phyloP scores from a whole-genome alignment of 768 basidiomycete species.

The Pleurotus pulmonarius region DNA sequence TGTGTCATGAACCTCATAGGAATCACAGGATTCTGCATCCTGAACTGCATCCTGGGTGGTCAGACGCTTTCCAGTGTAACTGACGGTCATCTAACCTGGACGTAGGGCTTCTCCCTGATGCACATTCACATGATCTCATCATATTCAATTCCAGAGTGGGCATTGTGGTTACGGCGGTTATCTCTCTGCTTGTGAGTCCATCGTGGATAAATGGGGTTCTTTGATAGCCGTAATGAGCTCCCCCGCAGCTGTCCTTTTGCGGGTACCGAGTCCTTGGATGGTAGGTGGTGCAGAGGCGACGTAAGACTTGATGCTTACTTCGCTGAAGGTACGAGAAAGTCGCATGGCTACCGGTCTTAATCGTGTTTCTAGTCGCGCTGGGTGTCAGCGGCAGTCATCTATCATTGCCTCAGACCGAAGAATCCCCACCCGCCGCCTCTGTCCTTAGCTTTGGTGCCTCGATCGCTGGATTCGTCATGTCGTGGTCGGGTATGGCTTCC shows the following conservation, averaged over 20 bases:
- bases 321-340: conserved; percentile 48
- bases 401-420: conserved; percentile 24
- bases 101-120: conserved; percentile 17
- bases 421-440: conserved; percentile 35
- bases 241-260: conserved; percentile 51
- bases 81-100: conserved; percentile 24
- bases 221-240: not conserved
- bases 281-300: conserved; percentile 22
- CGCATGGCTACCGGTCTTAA: conserved; percentile 53
- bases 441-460: conserved; percentile 48
- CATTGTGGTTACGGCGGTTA: conserved; percentile 51
- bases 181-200: conserved; percentile 45
- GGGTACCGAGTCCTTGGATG: conserved; percentile 46
- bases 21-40: conserved; percentile 54
- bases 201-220: not conserved
- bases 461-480: conserved; percentile 52
- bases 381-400: conserved; percentile 52
- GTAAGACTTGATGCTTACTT: too few relatives aligned
- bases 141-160: conserved; percentile 30
- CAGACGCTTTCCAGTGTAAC: conserved; percentile 29
- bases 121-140: not conserved
- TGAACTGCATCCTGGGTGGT: conserved; percentile 63
- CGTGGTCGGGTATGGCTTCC: conserved; percentile 39
- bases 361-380: conserved; percentile 50
- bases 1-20: conserved; percentile 50